Base-by-base conservation (phyloP, 495 filamentous ascomycete species). In the Aeminium ludgeri region DNA sequence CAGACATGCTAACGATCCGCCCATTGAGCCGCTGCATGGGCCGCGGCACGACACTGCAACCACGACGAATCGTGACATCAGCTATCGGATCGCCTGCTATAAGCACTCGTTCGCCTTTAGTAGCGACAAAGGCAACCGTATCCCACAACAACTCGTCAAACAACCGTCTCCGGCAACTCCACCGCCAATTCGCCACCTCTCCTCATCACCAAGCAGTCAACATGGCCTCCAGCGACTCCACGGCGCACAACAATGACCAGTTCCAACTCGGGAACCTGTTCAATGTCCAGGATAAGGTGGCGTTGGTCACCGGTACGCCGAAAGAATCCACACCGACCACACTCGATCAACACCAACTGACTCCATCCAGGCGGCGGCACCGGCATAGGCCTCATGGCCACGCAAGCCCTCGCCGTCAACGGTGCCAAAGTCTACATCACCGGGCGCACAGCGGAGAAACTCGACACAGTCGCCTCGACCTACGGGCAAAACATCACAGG, bases 351-450 rank as follows among this genome's bases (percentile, higher is more conserved):
- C 4, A 19, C 13, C 16, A 18, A 10, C 36, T 3, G 2, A 6
- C 6, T 10, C 25, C 10, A 3, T 10, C 25, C 13, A 58, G 72
- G 72, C 39, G 72, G 54, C 27, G 54, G 58, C 17, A 46, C 40
- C 19, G 54, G 60, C n/a, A 62, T 58, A 43, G 54, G 57, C 18
- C 28, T 47, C 8, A 72, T 69, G 70, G 58, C 60, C 38, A 59
- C 62, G 0, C 72, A 76, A 56, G 67, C 72, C 7, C 64, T 76
- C 0, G 71, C 71, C 4, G 69, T 72, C 33, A 78, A 76, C 49
- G 72, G 73, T 6, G 69, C 53, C 17, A 61, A 61, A 29, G 53
- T 58, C 20, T 76, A 78, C 60, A 72, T 77, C 42, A 65, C 68
- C 8, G 71, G 69, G n/a, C 64, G 69, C 15, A 72, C 65, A 4